phyloP scores from a whole-genome alignment of 805 yeast genomes.

The Blastobotrys muscicola region DNA sequence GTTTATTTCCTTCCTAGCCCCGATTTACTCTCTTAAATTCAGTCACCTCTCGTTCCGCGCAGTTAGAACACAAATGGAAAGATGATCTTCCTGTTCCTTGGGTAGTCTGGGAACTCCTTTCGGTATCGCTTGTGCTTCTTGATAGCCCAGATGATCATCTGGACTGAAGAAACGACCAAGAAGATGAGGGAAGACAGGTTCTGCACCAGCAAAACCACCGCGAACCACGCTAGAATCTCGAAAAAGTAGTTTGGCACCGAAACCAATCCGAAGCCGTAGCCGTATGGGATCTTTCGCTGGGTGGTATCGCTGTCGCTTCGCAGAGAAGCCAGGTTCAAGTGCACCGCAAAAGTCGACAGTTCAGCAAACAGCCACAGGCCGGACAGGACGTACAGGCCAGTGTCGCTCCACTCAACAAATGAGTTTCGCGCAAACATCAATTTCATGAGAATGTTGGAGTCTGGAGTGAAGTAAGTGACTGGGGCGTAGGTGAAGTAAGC shows the following conservation, averaged over 20 bases:
- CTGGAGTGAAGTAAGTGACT: constrained; percentile 19
- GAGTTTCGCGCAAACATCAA: constrained; percentile 19
- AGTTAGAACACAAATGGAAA: constrained; percentile 60
- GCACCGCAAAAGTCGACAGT: constrained; percentile 62
- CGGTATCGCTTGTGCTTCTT: constrained; percentile 67
- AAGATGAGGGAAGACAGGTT: constrained; percentile 73
- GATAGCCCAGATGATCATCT: constrained; percentile 89
- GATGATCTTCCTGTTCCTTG: constrained; percentile 65
- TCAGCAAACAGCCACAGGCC: constrained; percentile 42
- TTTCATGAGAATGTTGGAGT: constrained; percentile 8
- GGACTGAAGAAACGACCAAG: constrained; percentile 57
- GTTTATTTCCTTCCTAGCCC: neutral
- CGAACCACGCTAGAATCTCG: constrained; percentile 70
- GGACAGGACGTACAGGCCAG: constrained; percentile 10
- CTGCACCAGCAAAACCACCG: constrained; percentile 59
- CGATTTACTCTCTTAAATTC: no score
- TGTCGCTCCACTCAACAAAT: constrained; percentile 6
- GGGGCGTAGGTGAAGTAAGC: constrained; percentile 44
- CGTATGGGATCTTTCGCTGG: constrained; percentile 64
- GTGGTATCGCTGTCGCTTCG: constrained; percentile 43
- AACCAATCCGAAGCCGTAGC: constrained; percentile 71
- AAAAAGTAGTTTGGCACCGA: constrained; percentile 94
- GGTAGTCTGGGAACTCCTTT: constrained; percentile 70
- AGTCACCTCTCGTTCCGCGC: neutral
- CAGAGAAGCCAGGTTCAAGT: constrained; percentile 47